Evolutionary conservation across 768 basidiomycete genomes (phyloP).

Genomic region (Zangia roseola): DNA sequence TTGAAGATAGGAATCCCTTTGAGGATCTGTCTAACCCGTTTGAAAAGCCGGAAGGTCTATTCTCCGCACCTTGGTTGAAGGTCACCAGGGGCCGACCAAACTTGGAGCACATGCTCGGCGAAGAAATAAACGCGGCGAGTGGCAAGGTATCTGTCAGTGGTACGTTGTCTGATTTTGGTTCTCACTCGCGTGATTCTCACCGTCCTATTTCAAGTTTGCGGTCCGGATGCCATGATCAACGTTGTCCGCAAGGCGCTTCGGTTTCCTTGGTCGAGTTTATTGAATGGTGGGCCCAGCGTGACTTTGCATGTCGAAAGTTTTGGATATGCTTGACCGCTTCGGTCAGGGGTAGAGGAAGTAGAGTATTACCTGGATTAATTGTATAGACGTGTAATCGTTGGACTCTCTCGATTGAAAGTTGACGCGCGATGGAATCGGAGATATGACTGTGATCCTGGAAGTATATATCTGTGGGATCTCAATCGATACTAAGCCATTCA

Average conservation of each 20-base stretch:
- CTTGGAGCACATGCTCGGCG: constrained; percentile 32
- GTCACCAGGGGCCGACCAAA: constrained; percentile 41
- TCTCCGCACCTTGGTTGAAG: constrained; percentile 16
- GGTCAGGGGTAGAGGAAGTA: too few species aligned
- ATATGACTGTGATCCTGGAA: not conserved
- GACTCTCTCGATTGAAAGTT: too few species aligned
- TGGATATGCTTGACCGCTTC: constrained; percentile 29
- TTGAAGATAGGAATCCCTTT: not conserved
- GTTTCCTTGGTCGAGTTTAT: constrained; percentile 25
- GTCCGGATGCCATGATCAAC: constrained; percentile 36
- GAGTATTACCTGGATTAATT: not conserved
- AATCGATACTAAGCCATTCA: too few species aligned
- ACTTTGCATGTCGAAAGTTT: constrained; percentile 35
- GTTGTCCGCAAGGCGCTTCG: constrained; percentile 38
- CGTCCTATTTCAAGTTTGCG: constrained; percentile 41
- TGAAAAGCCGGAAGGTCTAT: not conserved
- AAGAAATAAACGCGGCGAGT: constrained; percentile 32
- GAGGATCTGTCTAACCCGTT: not conserved
- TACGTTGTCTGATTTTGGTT: constrained; percentile 18
- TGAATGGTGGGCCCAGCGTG: constrained; percentile 35
- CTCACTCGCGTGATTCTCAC: too few species aligned
- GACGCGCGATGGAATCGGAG: not conserved
- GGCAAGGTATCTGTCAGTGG: constrained; percentile 45
- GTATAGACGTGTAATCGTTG: too few species aligned
- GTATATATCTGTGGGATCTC: too few species aligned